These are phyloP conservation scores for Neopestalotiopsis sp. DNA, from an alignment of 2,329 filamentous ascomycete species.

Conservation along the genomic window DNA sequence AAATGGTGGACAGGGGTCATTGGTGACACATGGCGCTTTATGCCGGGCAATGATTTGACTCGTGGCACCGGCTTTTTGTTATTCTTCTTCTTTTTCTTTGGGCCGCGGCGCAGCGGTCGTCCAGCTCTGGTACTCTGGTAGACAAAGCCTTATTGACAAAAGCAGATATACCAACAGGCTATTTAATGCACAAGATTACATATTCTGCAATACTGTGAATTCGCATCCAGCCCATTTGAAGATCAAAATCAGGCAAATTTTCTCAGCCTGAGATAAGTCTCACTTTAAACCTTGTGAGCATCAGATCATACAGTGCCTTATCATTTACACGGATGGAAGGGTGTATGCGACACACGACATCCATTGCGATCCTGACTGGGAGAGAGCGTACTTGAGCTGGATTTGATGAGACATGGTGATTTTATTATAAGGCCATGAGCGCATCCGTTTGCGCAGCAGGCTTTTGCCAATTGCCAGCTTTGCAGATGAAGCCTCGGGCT, in stretches of 20 bases:
- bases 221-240: not conserved
- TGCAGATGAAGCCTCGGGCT: not conserved
- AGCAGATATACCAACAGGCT: not conserved
- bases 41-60: slow-evolving; percentile 8
- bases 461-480: not conserved
- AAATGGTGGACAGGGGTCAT: not conserved
- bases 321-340: not conserved
- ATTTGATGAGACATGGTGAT: slow-evolving; percentile 2
- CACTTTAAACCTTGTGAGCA: not conserved
- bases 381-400: not conserved
- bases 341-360: not conserved
- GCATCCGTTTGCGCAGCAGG: not conserved
- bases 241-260: not conserved
- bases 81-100: not conserved
- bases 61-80: not conserved
- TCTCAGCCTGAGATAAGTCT: slow-evolving; percentile 6
- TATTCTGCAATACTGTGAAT: not conserved
- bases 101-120: not conserved
- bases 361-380: slow-evolving; percentile 1
- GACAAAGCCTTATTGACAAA: not conserved
- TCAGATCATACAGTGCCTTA: slow-evolving; percentile 9
- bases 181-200: too few species aligned
- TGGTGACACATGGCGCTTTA: slow-evolving; percentile 8
- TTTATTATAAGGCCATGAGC: not conserved
- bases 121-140: not conserved